Percentiles rank a stretch among this genome's conserved stretches.
Conservation (phyloP, 805 yeast species). For the Teunomyces atbi region DNA sequence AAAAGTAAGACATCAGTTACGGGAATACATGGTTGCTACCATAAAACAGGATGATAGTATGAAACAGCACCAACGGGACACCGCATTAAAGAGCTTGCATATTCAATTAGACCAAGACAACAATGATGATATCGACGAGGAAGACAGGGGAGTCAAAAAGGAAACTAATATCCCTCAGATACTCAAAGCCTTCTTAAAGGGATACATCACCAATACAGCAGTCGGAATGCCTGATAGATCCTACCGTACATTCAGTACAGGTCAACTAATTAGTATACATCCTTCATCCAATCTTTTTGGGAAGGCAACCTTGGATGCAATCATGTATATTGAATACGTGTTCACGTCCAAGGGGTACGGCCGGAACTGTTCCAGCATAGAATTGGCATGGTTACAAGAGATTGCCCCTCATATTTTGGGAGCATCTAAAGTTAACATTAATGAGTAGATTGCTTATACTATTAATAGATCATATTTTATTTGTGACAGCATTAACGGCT, state of each 20-base stretch:
- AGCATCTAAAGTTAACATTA: slow-evolving; percentile 30
- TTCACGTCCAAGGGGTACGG: slow-evolving; percentile 93
- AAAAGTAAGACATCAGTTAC: slow-evolving; percentile 72
- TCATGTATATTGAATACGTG: slow-evolving; percentile 93
- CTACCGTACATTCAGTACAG: slow-evolving; percentile 78
- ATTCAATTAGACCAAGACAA: slow-evolving; percentile 24
- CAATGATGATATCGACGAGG: slow-evolving; percentile 19
- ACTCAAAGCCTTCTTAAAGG: slow-evolving; percentile 76
- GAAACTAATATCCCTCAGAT: slow-evolving; percentile 54
- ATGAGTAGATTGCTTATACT: slow-evolving; percentile 13
- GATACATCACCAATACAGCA: slow-evolving; percentile 87
- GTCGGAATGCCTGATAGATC: slow-evolving; percentile 94
- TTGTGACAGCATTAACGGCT: slow-evolving; percentile 40
- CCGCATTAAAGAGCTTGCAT: slow-evolving; percentile 23
- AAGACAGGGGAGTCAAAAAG: slow-evolving; percentile 20
- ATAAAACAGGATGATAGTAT: slow-evolving; percentile 41
- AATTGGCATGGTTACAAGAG: slow-evolving; percentile 83
- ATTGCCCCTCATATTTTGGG: slow-evolving; percentile 66
- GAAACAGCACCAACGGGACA: slow-evolving; percentile 23
- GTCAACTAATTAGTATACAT: slow-evolving; percentile 83
- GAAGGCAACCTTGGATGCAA: slow-evolving; percentile 66
- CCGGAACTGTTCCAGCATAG: slow-evolving; percentile 78
- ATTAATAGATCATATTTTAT: background rate
- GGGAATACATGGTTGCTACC: slow-evolving; percentile 59
- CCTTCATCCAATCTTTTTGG: slow-evolving; percentile 91